Evolutionary conservation across 129 eudicot genomes (phyloP), one percentile per base, ranked within the genome.

Genomic region (Flaveria bidentis): DNA sequence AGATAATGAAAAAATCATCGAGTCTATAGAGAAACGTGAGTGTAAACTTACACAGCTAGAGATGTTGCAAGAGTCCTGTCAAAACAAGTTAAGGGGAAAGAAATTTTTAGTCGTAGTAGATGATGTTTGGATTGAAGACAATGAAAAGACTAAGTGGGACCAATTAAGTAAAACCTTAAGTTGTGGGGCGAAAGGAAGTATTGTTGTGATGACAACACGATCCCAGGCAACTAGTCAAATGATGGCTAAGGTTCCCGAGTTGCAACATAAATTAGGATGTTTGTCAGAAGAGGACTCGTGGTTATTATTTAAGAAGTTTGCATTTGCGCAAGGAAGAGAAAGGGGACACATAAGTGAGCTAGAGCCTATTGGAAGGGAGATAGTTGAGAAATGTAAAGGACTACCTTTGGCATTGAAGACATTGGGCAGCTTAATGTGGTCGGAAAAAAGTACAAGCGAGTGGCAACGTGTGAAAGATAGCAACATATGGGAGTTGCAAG

Each of bases 61-160:
- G 60, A 3, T 3, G 1, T 42, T 74, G 78, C 78, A 74, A n/a
- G 8, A 20, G 16, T 23, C 36, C 2, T 44, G 80, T 33, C 84
- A 65, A 49, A 20, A 11, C 45, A 44, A 63, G 11, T 69, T 83
- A 39, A 46, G 23, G 10, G 45, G 75, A 15, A 71, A 69, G 64
- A 84, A 39, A 45, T 84, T 79, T 44, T 70, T 83, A 11, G 66
- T 78, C 42, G 83, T 83, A 33, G 23, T 78, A 25, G 87, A 84
- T 70, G 87, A 84, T 13, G 81, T 84, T 14, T 80, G 87, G 87
- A 84, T 62, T 2, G 87, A 84, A 8, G 82, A 84, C 17, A 62
- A 56, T 69, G 74, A 69, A 13, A 46, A 22, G 17, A 65, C 30
- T 16, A 65, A 67, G 36, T 84, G 84, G 87, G 28, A 26, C 9